Conservation (phyloP, 768 basidiomycete species). For the Boletus sp. region DNA sequence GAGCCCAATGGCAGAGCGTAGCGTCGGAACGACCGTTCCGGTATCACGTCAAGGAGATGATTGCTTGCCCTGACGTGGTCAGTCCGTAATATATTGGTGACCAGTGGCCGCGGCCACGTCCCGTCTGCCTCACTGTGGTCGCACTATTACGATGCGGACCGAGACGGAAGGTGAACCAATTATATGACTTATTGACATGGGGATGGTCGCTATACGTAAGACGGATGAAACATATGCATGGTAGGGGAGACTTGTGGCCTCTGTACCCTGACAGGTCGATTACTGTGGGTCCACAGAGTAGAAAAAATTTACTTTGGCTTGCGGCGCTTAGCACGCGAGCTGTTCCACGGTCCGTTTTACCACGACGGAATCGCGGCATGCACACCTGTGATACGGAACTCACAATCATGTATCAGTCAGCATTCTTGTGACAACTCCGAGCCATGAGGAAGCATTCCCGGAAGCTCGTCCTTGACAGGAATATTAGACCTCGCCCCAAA, state of each 20-base stretch:
- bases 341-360: too few species aligned
- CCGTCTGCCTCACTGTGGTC: constrained; percentile 14
- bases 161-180: constrained; percentile 12
- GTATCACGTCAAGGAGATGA: constrained; percentile 4
- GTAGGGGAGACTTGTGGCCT: background rate
- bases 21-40: constrained; percentile 16
- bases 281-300: background rate
- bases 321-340: background rate
- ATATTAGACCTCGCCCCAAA: background rate
- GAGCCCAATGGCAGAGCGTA: background rate
- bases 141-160: constrained; percentile 7
- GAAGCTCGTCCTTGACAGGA: background rate
- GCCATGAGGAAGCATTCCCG: constrained; percentile 9
- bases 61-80: background rate
- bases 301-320: background rate
- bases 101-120: background rate
- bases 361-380: constrained; percentile 9
- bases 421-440: constrained; percentile 2
- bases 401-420: background rate
- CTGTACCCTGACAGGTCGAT: background rate
- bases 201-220: constrained; percentile 10
- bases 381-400: constrained; percentile 4
- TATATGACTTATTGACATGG: constrained; percentile 13
- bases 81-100: too few species aligned
- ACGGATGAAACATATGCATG: constrained; percentile 3